Conservation (phyloP, 2,329 filamentous ascomycete species). For the Xylariaceae sp. region DNA sequence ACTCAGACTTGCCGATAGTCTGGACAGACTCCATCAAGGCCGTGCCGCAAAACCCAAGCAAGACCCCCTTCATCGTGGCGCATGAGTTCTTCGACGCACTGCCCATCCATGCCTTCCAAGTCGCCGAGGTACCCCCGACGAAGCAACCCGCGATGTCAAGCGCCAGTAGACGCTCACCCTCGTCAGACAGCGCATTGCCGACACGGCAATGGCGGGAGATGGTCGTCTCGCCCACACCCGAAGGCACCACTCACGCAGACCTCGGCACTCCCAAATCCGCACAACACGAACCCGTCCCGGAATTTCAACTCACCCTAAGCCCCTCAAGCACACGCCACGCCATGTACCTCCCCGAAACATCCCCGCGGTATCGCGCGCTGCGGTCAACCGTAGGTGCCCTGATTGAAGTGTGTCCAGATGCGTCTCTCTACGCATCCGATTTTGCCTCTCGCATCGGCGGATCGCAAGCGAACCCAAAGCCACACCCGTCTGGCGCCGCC, state of each 20-base stretch:
- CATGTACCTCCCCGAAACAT: slow-evolving; percentile 76
- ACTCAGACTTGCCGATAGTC: slow-evolving; percentile 66
- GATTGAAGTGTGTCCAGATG: slow-evolving; percentile 88
- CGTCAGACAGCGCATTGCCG: slow-evolving; percentile 34
- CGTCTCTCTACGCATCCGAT: slow-evolving; percentile 70
- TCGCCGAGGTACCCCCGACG: slow-evolving; percentile 48
- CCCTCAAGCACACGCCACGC: slow-evolving; percentile 73
- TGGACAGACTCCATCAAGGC: slow-evolving; percentile 88
- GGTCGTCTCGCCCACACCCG: slow-evolving; percentile 64
- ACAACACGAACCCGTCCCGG: slow-evolving; percentile 55
- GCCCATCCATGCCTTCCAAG: slow-evolving; percentile 91
- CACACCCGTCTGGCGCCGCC: slow-evolving; percentile 69
- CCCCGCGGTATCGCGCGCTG: slow-evolving; percentile 70
- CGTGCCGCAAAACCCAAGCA: slow-evolving; percentile 63
- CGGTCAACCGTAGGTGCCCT: slow-evolving; percentile 62
- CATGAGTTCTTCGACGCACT: slow-evolving; percentile 99
- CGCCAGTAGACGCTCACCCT: slow-evolving; percentile 43
- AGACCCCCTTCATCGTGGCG: slow-evolving; percentile 86
- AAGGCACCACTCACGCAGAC: slow-evolving; percentile 46
- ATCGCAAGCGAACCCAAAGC: slow-evolving; percentile 48
- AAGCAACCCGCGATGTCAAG: slow-evolving; percentile 38
- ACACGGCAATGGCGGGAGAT: slow-evolving; percentile 72
- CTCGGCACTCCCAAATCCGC: slow-evolving; percentile 49
- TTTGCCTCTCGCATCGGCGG: slow-evolving; percentile 84
- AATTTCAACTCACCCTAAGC: slow-evolving; percentile 82